phyloP scores from a whole-genome alignment of 2,329 filamentous ascomycete species.

The Nothopassalora personata region DNA sequence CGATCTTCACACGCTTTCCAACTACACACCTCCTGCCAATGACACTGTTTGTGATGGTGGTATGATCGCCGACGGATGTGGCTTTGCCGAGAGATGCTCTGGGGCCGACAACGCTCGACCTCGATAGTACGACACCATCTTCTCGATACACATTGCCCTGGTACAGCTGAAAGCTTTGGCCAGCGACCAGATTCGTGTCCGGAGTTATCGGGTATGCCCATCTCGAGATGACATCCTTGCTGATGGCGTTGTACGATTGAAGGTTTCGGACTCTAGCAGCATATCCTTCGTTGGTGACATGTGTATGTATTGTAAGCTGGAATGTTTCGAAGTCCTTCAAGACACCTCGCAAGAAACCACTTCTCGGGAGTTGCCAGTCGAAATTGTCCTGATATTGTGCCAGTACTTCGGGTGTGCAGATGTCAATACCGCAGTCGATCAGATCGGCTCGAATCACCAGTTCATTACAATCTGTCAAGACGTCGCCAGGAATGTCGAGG shows the following conservation, averaged over 20 bases:
- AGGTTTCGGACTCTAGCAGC: slow-evolving; percentile 80
- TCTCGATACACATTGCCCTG: slow-evolving; percentile 72
- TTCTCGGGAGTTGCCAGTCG: slow-evolving; percentile 84
- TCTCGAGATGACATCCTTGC: slow-evolving; percentile 74
- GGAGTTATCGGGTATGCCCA: slow-evolving; percentile 88
- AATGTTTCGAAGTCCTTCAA: slow-evolving; percentile 96
- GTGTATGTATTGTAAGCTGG: slow-evolving; percentile 90
- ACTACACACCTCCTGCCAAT: slow-evolving; percentile 83
- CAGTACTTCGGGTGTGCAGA: slow-evolving; percentile 92
- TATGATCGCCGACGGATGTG: slow-evolving; percentile 68
- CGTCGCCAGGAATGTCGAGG: slow-evolving; percentile 68
- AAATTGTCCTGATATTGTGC: slow-evolving; percentile 97
- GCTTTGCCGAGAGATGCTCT: slow-evolving; percentile 70
- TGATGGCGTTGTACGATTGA: slow-evolving; percentile 83
- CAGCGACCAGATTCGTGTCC: slow-evolving; percentile 76
- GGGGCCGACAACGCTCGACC: slow-evolving; percentile 63
- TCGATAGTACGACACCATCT: slow-evolving; percentile 66
- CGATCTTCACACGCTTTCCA: slow-evolving; percentile 73
- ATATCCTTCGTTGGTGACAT: slow-evolving; percentile 78
- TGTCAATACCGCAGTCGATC: slow-evolving; percentile 92
- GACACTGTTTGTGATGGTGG: slow-evolving; percentile 66
- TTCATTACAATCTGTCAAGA: slow-evolving; percentile 68
- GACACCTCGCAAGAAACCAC: slow-evolving; percentile 85
- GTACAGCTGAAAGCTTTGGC: slow-evolving; percentile 68
- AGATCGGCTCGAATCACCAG: slow-evolving; percentile 81